Evolutionary conservation across 2,329 filamentous ascomycete genomes (phyloP), one percentile per base, ranked within the genome.

Genomic region (Exophiala mesophila): DNA sequence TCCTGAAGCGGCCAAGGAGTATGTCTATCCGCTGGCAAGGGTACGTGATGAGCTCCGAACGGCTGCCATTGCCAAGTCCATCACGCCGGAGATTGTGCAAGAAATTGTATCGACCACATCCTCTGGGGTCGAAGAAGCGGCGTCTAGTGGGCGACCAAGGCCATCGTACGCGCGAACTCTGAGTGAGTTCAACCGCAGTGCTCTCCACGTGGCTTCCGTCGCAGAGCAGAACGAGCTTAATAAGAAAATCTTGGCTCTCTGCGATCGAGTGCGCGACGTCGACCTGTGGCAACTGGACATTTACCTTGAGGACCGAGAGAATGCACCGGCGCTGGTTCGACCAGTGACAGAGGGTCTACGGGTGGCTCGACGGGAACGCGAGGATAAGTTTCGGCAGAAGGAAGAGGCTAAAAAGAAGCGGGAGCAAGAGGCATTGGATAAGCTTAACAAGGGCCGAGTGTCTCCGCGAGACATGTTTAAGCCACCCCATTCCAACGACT

Each of bases 251-350:
- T 77, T 96, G 1, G 65, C 72, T 0, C 75, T 94, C 34, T 92
- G 84, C 53, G 90, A 94, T 59, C 74, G 77, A 13, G 78, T 96
- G 31, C 84, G 89, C 39, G 86, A 96, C 61, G 73, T 79, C 7
- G 80, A 89, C 43, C 77, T 96, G 8, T 89, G 85, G 56, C 81
- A 89, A 44, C 69, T 94, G 0, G 86, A 83, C 26, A 83, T 96
- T 44, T 94, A 94, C 58, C 79, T 96, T 1, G 89, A 96, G 59
- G 89, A 96, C 57, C 78, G 87, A 36, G 74, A 78, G 17, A 67
- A 65, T 50, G 76, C 76, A 59, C 82, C 78, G 0, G 87, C 88
- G 1, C 73, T 95, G 21, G 82, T 95, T 48, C 75, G 80, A 13
- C 80, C 78, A 2, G 71, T 85, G 4, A 79, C 80, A 3, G 70